Percentiles rank a stretch among this genome's conserved stretches.
These are phyloP conservation scores for Mucor mucedo DNA, from an alignment of 371 early-diverging fungal genomes.

Conservation along the genomic window DNA sequence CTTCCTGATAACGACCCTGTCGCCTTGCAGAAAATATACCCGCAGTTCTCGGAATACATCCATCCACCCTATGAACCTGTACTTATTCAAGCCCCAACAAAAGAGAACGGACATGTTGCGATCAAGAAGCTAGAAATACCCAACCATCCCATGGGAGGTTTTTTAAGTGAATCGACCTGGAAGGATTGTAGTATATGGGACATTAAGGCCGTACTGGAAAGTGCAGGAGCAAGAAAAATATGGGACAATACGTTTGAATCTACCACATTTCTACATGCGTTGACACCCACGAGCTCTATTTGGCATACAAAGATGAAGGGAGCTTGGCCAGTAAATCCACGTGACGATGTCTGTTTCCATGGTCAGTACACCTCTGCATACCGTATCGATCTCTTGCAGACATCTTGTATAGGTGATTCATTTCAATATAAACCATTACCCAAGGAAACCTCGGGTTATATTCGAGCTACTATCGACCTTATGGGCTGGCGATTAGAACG, in stretches of 20 bases:
- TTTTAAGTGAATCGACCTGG: slow-evolving; percentile 56
- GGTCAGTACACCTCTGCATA: slow-evolving; percentile 48
- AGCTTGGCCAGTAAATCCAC: slow-evolving; percentile 60
- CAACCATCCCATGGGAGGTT: slow-evolving; percentile 55
- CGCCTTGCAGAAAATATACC: slow-evolving; percentile 29
- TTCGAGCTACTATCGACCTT: slow-evolving; percentile 55
- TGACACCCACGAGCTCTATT: slow-evolving; percentile 55
- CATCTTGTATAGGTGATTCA: slow-evolving; percentile 52
- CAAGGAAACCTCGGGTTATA: slow-evolving; percentile 44
- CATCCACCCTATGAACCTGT: slow-evolving; percentile 1
- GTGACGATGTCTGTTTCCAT: slow-evolving; percentile 57
- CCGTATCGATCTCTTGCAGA: slow-evolving; percentile 52
- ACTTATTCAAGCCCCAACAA: slow-evolving; percentile 29
- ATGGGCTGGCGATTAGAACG: slow-evolving; percentile 57
- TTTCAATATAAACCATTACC: slow-evolving; percentile 48
- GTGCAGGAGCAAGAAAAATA: slow-evolving; percentile 40
- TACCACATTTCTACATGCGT: slow-evolving; percentile 41
- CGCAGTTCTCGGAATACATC: slow-evolving; percentile 29
- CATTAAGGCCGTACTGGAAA: slow-evolving; percentile 57
- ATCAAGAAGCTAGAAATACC: slow-evolving; percentile 51
- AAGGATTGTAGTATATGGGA: slow-evolving; percentile 64
- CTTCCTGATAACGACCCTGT: slow-evolving; percentile 42
- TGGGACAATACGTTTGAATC: slow-evolving; percentile 62
- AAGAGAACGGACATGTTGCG: slow-evolving; percentile 38
- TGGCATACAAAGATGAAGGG: slow-evolving; percentile 57